A percentile compares a stretch with the other conserved stretches of the same genome.
phyloP scores from a whole-genome alignment of 148 eudicot species.

The Heliamphora exappendiculata region DNA sequence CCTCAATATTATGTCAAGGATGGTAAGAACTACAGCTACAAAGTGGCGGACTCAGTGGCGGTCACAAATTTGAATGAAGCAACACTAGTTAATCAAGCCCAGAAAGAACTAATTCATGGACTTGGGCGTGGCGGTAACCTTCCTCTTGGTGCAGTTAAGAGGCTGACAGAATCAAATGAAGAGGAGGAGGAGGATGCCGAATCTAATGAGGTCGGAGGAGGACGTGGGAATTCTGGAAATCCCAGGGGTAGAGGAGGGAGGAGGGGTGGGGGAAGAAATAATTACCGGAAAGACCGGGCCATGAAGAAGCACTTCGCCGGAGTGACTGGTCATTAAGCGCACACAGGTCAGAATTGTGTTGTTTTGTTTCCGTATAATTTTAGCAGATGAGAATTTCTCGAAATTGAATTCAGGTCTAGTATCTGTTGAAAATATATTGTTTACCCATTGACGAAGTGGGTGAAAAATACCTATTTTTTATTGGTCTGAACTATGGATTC shows the following conservation, averaged over 20 bases:
- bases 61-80: constrained; percentile 73
- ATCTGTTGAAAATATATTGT: no score
- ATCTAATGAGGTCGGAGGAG: constrained; percentile 34
- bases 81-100: constrained; percentile 47
- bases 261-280: constrained; percentile 20
- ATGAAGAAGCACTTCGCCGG: constrained; percentile 73
- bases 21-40: constrained; percentile 95
- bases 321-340: constrained; percentile 37
- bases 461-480: no score
- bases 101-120: constrained; percentile 70
- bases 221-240: constrained; percentile 24
- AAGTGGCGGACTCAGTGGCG: constrained; percentile 82
- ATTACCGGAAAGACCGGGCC: constrained; percentile 60
- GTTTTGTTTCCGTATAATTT: background rate
- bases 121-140: constrained; percentile 87
- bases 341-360: background rate
- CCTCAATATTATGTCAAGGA: constrained; percentile 92
- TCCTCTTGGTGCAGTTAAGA: constrained; percentile 62
- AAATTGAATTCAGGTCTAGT: no score
- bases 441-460: no score
- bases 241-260: constrained; percentile 24
- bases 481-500: no score
- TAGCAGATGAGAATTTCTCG: background rate
- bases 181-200: constrained; percentile 22
- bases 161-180: constrained; percentile 34